These are phyloP conservation scores for Coleophoma eucalyptorum DNA, from an alignment of 2,329 filamentous ascomycete genomes.

Conservation along the genomic window DNA sequence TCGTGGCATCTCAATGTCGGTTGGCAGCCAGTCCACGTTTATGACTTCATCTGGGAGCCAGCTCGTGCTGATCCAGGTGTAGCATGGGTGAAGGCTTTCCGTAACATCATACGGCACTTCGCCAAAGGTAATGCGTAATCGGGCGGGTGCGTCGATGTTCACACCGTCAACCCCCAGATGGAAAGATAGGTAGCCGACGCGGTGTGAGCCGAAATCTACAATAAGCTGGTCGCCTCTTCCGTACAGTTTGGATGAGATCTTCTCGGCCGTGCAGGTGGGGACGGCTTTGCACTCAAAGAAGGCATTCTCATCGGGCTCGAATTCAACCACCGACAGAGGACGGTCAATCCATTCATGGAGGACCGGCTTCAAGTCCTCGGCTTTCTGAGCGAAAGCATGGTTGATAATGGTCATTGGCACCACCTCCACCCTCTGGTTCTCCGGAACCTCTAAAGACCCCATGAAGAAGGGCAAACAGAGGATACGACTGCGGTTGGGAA, in stretches of 20 bases:
- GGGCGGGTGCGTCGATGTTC: constrained; percentile 31
- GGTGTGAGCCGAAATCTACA: constrained; percentile 29
- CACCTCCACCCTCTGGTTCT: constrained; percentile 13
- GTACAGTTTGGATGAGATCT: constrained; percentile 10
- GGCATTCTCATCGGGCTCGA: constrained; percentile 11
- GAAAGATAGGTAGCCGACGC: constrained; percentile 29
- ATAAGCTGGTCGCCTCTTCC: constrained; percentile 27
- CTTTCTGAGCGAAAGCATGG: constrained; percentile 7
- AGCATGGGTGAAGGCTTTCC: constrained; percentile 25
- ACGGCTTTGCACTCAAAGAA: constrained; percentile 20
- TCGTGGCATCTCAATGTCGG: constrained; percentile 24
- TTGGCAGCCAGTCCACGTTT: constrained; percentile 30
- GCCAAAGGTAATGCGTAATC: constrained; percentile 31
- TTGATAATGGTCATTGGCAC: constrained; percentile 7
- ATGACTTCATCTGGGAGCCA: constrained; percentile 34
- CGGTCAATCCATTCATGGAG: constrained; percentile 11
- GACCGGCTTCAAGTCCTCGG: constrained; percentile 7
- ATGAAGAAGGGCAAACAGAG: too few species aligned
- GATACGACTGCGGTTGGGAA: too few species aligned
- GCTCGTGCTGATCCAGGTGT: constrained; percentile 33
- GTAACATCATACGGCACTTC: constrained; percentile 33
- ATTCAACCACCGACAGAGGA: constrained; percentile 16
- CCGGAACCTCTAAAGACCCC: constrained; percentile 6
- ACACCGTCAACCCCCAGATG: constrained; percentile 22
- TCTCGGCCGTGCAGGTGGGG: constrained; percentile 6